Evolutionary conservation across 306 rosid species (phyloP), one percentile per base, ranked within the genome.

Genomic region (Cercis canadensis): DNA sequence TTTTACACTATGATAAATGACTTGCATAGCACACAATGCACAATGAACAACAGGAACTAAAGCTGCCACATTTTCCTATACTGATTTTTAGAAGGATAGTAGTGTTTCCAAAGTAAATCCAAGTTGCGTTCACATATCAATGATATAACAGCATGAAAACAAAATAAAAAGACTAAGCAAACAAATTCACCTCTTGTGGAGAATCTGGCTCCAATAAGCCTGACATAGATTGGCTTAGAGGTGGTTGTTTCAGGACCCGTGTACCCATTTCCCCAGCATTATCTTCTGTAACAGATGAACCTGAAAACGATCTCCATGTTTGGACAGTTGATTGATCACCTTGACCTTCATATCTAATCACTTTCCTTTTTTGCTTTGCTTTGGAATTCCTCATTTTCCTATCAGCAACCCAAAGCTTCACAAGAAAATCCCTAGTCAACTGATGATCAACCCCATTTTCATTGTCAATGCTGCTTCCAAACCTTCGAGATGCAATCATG

Each of bases 371-470:
- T 53, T 60, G 33, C 52, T 70, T 84, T 62, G 33, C 70, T 17
- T 18, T 60, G 17, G 80, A 52, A 29, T 78, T 51, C 32, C 44
- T 43, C 54, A 53, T 54, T 76, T 82, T 87, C 60, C 29, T 53
- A 73, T 93, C 97, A 13, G 79, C 81, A 69, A 85, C 76, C 97
- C 96, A 88, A 19, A 88, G 89, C 69, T 72, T 81, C 7, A 41
- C 86, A 32, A 93, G 67, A 11, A 87, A 85, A 7, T 85, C 89
- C 75, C 96, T 93, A 29, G 61, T 83, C 46, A 88, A 37, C 14
- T 56, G 81, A 33, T 59, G 41, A 72, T 66, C 80, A 41, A 49
- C 50, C 18, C 62, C 59, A 53, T 29, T 70, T 14, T 53, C 82
- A 51, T 16, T 61, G 39, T 43, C 62, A 18, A 57, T 12, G 44